Conservation (phyloP, 305 asterid genomes). For the Solanum hybrid region DNA sequence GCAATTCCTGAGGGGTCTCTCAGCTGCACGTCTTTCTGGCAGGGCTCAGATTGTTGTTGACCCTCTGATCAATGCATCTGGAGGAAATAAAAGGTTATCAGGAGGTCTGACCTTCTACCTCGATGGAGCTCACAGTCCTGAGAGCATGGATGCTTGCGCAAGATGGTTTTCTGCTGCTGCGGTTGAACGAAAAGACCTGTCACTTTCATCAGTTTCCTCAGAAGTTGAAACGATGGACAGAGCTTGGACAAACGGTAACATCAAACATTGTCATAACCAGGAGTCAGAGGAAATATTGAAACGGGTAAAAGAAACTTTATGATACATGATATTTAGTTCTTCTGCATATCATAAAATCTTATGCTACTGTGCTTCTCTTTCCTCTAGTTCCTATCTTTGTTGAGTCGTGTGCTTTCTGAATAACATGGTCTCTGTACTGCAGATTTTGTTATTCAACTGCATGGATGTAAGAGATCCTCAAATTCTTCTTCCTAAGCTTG, state of each 20-base stretch:
- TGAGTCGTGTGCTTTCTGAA: background rate
- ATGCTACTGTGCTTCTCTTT: background rate
- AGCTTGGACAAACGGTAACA: slow-evolving; percentile 27
- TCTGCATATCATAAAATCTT: background rate
- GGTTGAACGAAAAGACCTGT: slow-evolving; percentile 26
- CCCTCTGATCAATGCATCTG: slow-evolving; percentile 22
- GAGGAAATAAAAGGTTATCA: slow-evolving; percentile 20
- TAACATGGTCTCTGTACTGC: slow-evolving; percentile 12
- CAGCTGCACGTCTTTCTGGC: slow-evolving; percentile 74
- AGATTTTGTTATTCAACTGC: slow-evolving; percentile 89
- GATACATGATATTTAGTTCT: slow-evolving; percentile 4
- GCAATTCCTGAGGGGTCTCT: slow-evolving; percentile 68
- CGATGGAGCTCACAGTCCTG: slow-evolving; percentile 98
- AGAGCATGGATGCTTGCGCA: slow-evolving; percentile 92
- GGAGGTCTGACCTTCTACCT: slow-evolving; percentile 68
- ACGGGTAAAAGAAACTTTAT: slow-evolving; percentile 34
- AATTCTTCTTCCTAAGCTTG: slow-evolving; percentile 64
- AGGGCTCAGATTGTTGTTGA: slow-evolving; percentile 70
- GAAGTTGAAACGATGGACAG: slow-evolving; percentile 18
- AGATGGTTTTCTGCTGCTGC: slow-evolving; percentile 68
- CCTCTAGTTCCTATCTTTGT: slow-evolving; percentile 8
- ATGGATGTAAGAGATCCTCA: slow-evolving; percentile 89
- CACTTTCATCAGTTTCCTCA: slow-evolving; percentile 16
- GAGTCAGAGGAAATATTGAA: slow-evolving; percentile 36
- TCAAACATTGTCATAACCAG: slow-evolving; percentile 9